Percentiles rank a stretch among this genome's conserved stretches.
Conservation (phyloP, 495 filamentous ascomycete genomes). For the Darksidea phi region DNA sequence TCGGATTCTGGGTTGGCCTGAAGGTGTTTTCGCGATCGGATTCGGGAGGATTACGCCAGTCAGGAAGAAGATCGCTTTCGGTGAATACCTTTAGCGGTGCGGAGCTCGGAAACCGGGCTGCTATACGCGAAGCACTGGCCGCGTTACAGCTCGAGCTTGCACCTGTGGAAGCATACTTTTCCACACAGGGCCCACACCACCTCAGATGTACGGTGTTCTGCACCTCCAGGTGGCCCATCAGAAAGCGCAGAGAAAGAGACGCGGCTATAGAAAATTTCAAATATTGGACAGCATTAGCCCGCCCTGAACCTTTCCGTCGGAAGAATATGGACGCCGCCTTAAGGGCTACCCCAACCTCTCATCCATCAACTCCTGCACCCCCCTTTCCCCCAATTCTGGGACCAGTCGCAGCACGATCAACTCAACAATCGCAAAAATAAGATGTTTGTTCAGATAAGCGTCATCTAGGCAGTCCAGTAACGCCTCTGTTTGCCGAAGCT, state of each 20-base stretch:
- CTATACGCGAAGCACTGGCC: conserved; percentile 14
- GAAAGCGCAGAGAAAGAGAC: background rate
- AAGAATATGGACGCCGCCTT: background rate
- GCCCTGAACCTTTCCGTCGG: conserved; percentile 13
- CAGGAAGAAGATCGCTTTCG: background rate
- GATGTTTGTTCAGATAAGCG: conserved; percentile 84
- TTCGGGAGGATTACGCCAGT: background rate
- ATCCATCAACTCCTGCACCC: conserved; percentile 68
- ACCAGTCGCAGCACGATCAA: conserved; percentile 72
- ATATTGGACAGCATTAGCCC: background rate
- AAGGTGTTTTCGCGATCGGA: background rate
- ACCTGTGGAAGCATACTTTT: no score
- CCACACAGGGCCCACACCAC: no score
- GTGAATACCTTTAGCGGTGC: conserved; percentile 8
- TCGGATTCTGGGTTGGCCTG: background rate
- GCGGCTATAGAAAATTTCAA: conserved; percentile 5
- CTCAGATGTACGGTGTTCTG: no score
- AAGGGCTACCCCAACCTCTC: conserved; percentile 56
- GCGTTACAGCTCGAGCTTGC: background rate
- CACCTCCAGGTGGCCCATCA: background rate
- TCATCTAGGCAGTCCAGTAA: conserved; percentile 75
- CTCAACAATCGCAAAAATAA: conserved; percentile 77
- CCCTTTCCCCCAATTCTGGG: conserved; percentile 78
- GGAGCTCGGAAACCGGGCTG: conserved; percentile 12
- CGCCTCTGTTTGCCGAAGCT: conserved; percentile 51